Evolutionary conservation across 768 basidiomycete species (phyloP), one percentile per base, ranked within the genome.

Genomic region (Boletus vinaceobasis): DNA sequence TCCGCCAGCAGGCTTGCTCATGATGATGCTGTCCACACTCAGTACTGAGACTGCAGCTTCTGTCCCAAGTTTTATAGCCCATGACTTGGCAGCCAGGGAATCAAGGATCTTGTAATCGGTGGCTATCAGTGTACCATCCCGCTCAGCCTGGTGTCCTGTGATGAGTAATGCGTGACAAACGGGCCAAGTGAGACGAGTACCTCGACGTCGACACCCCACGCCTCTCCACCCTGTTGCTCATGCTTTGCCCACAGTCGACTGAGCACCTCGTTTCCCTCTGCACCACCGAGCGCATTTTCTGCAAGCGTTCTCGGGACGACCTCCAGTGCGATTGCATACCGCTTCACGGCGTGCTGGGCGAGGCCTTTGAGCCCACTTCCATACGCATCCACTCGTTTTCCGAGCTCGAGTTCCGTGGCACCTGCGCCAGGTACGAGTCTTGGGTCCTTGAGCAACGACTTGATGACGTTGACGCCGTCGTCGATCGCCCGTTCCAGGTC

Each of bases 401-500:
- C 87, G n/a, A 99, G 81, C 76, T 95, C 96, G 42, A 98, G 77
- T 75, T 99, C 97, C 27, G 88, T 84, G 2, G 97, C 92, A 11
- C 96, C 97, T 7, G 94, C 97, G 4, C 97, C 97, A 7, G 97
- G 88, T 2, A 98, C 90, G 55, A 98, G 77, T 43, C 95, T 77
- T 27, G 86, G 78, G 64, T 99, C 96, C 69, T 95, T 94, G 65
- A 99, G 73, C 59, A 99, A 71, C 29, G 88, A 81, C 73, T 98
- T 94, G 75, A 99, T 89, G 40, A 96, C 96, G 73, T 91, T 94
- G 59, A 95, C 93, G 27, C 96, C 97, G 64, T 98, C 95, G 68
- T 98, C 97, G 44, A 99, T 79, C 29, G 96, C 94, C 27, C 97
- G 83, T 72, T 99, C 96, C 33, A 99, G 82, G 70, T 98, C 97